Percentiles rank a stretch among this genome's conserved stretches.
Evolutionary conservation across 1,284 basidiomycete genomes (phyloP).

Genomic region (Paramarasmius palmivorus): DNA sequence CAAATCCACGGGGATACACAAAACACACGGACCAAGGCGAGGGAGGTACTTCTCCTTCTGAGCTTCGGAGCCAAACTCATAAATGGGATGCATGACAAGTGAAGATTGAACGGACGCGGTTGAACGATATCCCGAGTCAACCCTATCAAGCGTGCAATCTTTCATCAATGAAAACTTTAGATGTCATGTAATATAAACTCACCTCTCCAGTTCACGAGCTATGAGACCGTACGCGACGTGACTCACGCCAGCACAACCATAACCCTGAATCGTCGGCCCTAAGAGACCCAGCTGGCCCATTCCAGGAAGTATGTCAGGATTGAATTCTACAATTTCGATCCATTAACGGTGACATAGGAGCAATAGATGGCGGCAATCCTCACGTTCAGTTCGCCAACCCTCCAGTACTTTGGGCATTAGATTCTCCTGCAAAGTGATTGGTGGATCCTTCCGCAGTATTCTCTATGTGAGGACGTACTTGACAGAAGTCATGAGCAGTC

Average conservation of each 20-base stretch:
- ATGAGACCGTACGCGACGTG: conserved; percentile 93
- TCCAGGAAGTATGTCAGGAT: conserved; percentile 77
- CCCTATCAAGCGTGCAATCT: conserved; percentile 42
- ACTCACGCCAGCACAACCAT: conserved; percentile 93
- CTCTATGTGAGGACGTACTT: conserved; percentile 42
- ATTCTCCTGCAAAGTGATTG: conserved; percentile 54
- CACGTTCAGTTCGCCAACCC: conserved; percentile 87
- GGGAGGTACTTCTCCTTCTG: conserved; percentile 95
- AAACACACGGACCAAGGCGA: conserved; percentile 58
- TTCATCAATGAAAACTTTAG: neutral
- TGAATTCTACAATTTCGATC: conserved; percentile 59
- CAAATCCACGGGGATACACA: neutral
- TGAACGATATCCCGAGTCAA: conserved; percentile 95
- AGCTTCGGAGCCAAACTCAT: conserved; percentile 87
- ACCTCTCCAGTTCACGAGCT: conserved; percentile 92
- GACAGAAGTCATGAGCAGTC: conserved; percentile 83
- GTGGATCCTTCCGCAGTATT: conserved; percentile 5
- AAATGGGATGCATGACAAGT: conserved; percentile 97
- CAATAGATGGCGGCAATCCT: conserved; percentile 17
- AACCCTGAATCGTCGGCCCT: conserved; percentile 90
- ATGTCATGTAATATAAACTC: neutral
- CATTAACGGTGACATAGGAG: neutral
- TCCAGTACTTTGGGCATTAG: conserved; percentile 84
- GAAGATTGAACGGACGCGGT: conserved; percentile 97
- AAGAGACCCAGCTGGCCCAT: conserved; percentile 94